These are phyloP conservation scores for Asterophora parasitica DNA, from an alignment of 768 basidiomycete genomes.

Conservation along the genomic window DNA sequence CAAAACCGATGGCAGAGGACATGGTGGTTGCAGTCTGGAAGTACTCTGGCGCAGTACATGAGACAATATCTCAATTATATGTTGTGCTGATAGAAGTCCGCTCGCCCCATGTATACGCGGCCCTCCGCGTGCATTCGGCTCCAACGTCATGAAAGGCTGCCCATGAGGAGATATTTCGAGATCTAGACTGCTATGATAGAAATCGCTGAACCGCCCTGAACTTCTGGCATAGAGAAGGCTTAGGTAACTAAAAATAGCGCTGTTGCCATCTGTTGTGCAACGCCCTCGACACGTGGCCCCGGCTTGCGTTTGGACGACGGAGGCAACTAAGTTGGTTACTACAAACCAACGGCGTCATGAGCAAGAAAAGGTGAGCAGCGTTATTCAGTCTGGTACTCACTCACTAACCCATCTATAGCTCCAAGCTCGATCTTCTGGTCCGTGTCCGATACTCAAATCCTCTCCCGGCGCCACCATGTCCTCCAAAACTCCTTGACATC, in stretches of 20 bases:
- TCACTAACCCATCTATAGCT: slow-evolving; percentile 18
- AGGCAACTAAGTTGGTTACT: too few species aligned
- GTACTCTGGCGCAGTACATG: neutral
- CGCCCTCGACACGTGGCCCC: neutral
- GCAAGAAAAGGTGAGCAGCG: slow-evolving; percentile 20
- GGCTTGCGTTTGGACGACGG: too few species aligned
- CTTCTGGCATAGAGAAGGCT: too few species aligned
- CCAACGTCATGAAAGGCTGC: too few species aligned
- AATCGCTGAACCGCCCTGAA: too few species aligned
- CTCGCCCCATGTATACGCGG: too few species aligned
- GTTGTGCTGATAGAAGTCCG: neutral
- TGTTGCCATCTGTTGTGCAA: slow-evolving; percentile 2
- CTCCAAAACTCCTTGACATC: slow-evolving; percentile 90
- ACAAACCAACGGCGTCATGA: slow-evolving; percentile 12
- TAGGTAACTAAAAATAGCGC: neutral
- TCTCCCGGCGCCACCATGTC: slow-evolving; percentile 93
- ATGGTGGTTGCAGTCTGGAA: neutral
- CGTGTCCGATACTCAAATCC: slow-evolving; percentile 93
- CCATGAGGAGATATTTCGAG: too few species aligned
- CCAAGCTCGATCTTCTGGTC: slow-evolving; percentile 87
- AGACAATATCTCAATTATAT: too few species aligned
- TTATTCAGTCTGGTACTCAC: neutral
- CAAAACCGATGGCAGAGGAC: slow-evolving; percentile 10
- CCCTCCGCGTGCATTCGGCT: too few species aligned
- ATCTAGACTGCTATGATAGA: too few species aligned